Percentiles rank a stretch among this genome's conserved stretches.
Conservation (phyloP, 2,329 filamentous ascomycete genomes). For the Calonectria hongkongensis region DNA sequence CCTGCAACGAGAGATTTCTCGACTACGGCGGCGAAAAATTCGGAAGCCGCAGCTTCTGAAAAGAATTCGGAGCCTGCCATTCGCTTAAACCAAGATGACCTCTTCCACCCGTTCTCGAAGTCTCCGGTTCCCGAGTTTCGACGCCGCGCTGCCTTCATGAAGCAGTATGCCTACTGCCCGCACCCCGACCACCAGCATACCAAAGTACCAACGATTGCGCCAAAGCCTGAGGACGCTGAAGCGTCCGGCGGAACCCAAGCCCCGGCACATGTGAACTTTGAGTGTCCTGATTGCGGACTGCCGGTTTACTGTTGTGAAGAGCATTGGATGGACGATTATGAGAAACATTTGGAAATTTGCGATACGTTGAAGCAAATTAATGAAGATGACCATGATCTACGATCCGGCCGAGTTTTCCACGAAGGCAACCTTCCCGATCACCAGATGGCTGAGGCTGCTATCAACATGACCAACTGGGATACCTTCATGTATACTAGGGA, state of each 20-base stretch:
- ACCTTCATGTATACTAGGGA: constrained; percentile 95
- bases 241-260: constrained; percentile 73
- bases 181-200: constrained; percentile 91
- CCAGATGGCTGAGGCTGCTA: constrained; percentile 92
- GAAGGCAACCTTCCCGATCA: constrained; percentile 94
- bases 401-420: constrained; percentile 92
- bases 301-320: constrained; percentile 95
- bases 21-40: constrained; percentile 52
- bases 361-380: constrained; percentile 95
- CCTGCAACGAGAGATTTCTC: constrained; percentile 56
- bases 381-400: constrained; percentile 96
- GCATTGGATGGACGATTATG: constrained; percentile 97
- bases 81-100: constrained; percentile 81
- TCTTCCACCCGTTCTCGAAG: constrained; percentile 93
- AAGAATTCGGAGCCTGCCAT: constrained; percentile 51
- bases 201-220: constrained; percentile 78
- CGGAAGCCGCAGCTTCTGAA: constrained; percentile 55
- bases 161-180: constrained; percentile 93
- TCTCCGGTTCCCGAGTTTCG: constrained; percentile 94
- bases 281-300: constrained; percentile 96
- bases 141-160: constrained; percentile 91
- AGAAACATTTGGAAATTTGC: constrained; percentile 93
- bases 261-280: constrained; percentile 90
- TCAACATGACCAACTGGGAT: constrained; percentile 99
- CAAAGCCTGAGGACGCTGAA: constrained; percentile 78